Percentiles rank a stretch among this genome's conserved stretches.
Conservation (phyloP, 176 grass and related monocot genomes). For the Microstegium vimineum region DNA sequence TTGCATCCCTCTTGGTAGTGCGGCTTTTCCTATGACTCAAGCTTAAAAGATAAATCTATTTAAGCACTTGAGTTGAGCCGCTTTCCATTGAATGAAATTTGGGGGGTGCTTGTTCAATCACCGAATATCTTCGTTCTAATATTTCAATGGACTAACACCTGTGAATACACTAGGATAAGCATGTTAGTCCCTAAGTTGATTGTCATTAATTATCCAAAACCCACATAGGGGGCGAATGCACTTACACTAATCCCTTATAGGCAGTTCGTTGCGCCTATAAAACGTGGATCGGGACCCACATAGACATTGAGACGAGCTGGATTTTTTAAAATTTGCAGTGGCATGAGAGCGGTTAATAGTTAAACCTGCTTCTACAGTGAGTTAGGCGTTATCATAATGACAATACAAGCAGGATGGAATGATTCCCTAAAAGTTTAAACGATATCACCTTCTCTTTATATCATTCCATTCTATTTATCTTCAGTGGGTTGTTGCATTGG, state of each 20-base stretch:
- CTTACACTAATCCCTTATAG: not conserved
- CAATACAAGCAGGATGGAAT: not conserved
- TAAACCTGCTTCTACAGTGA: not conserved
- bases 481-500: slow-evolving; percentile 61
- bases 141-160: too few species aligned
- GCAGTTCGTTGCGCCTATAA: not conserved
- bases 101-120: too few species aligned
- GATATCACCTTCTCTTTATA: not conserved
- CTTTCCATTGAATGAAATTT: too few species aligned
- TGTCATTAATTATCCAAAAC: too few species aligned
- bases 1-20: too few species aligned
- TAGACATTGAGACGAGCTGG: not conserved
- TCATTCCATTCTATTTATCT: slow-evolving; percentile 9
- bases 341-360: not conserved
- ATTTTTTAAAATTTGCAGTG: not conserved
- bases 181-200: too few species aligned
- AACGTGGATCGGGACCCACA: not conserved
- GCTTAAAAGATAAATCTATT: too few species aligned
- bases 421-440: not conserved
- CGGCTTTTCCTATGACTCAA: too few species aligned
- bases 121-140: too few species aligned
- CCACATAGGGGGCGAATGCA: too few species aligned
- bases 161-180: too few species aligned
- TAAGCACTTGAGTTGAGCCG: too few species aligned
- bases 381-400: not conserved